phyloP scores from a whole-genome alignment of 495 filamentous ascomycete species.

The Aspergillus coremiiformis region DNA sequence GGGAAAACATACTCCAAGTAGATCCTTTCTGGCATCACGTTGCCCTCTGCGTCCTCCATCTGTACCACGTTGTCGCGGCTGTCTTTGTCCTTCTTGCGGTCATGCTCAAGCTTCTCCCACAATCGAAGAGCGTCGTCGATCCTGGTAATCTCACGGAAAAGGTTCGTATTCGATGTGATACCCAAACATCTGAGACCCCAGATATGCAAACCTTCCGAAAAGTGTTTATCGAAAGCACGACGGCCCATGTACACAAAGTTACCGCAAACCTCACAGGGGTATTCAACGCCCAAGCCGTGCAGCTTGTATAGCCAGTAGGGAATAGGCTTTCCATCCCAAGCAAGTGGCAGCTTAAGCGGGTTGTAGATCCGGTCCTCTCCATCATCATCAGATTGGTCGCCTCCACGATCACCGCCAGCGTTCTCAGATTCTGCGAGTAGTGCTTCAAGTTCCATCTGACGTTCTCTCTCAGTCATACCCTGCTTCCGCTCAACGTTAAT shows the following conservation, averaged over 20 bases:
- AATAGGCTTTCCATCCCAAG: slow-evolving; percentile 98
- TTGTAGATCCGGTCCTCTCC: slow-evolving; percentile 87
- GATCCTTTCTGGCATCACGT: slow-evolving; percentile 98
- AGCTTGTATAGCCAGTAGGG: slow-evolving; percentile 98
- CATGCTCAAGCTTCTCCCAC: slow-evolving; percentile 88
- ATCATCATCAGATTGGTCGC: slow-evolving; percentile 58
- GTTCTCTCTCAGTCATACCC: slow-evolving; percentile 92
- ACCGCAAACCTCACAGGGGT: slow-evolving; percentile 91
- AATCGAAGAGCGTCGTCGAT: slow-evolving; percentile 82
- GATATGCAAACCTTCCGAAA: slow-evolving; percentile 86
- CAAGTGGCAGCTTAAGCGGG: slow-evolving; percentile 86
- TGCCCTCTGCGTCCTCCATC: slow-evolving; percentile 97
- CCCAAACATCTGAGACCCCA: slow-evolving; percentile 90
- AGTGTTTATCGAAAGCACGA: slow-evolving; percentile 95
- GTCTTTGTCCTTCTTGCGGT: slow-evolving; percentile 70
- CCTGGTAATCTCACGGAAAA: slow-evolving; percentile 89
- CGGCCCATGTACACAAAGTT: slow-evolving; percentile 97
- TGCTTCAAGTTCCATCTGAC: slow-evolving; percentile 85
- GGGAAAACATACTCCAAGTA: slow-evolving; percentile 62
- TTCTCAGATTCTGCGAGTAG: slow-evolving; percentile 57
- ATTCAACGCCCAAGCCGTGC: slow-evolving; percentile 91
- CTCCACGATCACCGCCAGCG: slow-evolving; percentile 39
- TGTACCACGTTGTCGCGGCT: slow-evolving; percentile 79
- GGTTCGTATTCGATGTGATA: slow-evolving; percentile 74
- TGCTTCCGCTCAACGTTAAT: slow-evolving; percentile 91